Base-by-base conservation (phyloP, 1,284 basidiomycete species). In the Exobasidium rhododendri region DNA sequence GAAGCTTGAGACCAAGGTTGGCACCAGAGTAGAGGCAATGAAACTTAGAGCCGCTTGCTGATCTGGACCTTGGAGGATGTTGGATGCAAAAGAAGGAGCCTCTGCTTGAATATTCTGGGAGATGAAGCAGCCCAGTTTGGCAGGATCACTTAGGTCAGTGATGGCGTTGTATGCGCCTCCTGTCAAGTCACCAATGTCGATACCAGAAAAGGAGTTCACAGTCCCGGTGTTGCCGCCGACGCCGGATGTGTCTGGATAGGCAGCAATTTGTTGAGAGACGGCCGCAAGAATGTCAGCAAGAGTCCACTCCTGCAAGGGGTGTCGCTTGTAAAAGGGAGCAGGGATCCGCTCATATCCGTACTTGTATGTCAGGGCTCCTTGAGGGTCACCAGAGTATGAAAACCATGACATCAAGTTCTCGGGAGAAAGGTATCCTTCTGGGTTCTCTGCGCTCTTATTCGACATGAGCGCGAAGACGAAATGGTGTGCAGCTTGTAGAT, bases 331-430 rank as follows among this genome's bases (percentile, higher is more conserved):
- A 46, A 53, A 60, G 17, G 51, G 46, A 22, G 35, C 46, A 31
- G 58, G 58, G 28, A 60, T 60, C 14, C 58, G 28, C 35, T 60
- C 58, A 54, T 60, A 22, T 24, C 58, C 58, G n/a, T 60, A 60
- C 4, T 4, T 60, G 53, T 60, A 60, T 17, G 31, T 58, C 14
- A 60, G 14, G 4, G 20, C 32, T 14, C 58, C 46, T 45, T 50
- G 35, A 31, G 51, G 35, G 24, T 60, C 58, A 29, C 55, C 55
- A 31, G 29, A 24, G 53, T 60, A 60, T 26, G 28, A 28, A 53
- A 60, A 60, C 52, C 51, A 60, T 6, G 46, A 26, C 53, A 60
- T 57, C 14, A 60, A 51, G 10, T 54, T 52, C 17, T 47, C 35
- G 22, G 46, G 43, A 1, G 56, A 40, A 1, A 52, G 7, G 29